Evolutionary conservation across 805 yeast genomes (phyloP).

Genomic region (Starmerella scarabaei): DNA sequence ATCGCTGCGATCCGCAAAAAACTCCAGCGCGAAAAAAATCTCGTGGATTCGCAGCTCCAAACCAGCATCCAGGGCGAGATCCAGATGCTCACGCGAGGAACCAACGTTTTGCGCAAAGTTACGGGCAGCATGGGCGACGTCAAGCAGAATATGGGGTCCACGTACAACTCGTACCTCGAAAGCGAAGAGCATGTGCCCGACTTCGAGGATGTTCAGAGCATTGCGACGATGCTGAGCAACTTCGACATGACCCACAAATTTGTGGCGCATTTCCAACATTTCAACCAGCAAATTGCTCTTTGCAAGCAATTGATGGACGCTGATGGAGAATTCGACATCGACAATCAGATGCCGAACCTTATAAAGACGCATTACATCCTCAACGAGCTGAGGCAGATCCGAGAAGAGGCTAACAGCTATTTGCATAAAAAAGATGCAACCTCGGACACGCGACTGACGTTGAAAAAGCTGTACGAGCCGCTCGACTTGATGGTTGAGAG

Average conservation of each 20-base stretch:
- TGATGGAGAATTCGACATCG: slow-evolving; percentile 33
- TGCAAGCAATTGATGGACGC: slow-evolving; percentile 42
- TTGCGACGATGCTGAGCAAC: slow-evolving; percentile 57
- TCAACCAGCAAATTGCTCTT: slow-evolving; percentile 38
- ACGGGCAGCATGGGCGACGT: slow-evolving; percentile 32
- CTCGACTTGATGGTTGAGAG: slow-evolving; percentile 37
- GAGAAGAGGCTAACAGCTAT: slow-evolving; percentile 43
- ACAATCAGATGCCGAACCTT: slow-evolving; percentile 38
- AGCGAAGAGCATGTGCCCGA: slow-evolving; percentile 47
- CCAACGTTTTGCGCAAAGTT: slow-evolving; percentile 28
- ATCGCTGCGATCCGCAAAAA: slow-evolving; percentile 26
- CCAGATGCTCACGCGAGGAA: slow-evolving; percentile 36
- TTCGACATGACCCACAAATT: slow-evolving; percentile 57
- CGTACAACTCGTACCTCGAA: slow-evolving; percentile 40
- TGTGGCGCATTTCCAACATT: slow-evolving; percentile 46
- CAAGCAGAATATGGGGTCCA: slow-evolving; percentile 22
- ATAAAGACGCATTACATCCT: slow-evolving; percentile 57
- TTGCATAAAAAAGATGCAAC: slow-evolving; percentile 27
- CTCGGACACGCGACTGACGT: slow-evolving; percentile 56
- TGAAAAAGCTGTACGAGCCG: slow-evolving; percentile 43
- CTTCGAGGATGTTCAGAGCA: slow-evolving; percentile 54
- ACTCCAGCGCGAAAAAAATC: slow-evolving; percentile 46
- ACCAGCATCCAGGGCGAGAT: slow-evolving; percentile 55
- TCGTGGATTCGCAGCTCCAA: slow-evolving; percentile 62
- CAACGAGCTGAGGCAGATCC: slow-evolving; percentile 60